Evolutionary conservation across 331 rosid species (phyloP).

Genomic region (Cydonia oblonga): DNA sequence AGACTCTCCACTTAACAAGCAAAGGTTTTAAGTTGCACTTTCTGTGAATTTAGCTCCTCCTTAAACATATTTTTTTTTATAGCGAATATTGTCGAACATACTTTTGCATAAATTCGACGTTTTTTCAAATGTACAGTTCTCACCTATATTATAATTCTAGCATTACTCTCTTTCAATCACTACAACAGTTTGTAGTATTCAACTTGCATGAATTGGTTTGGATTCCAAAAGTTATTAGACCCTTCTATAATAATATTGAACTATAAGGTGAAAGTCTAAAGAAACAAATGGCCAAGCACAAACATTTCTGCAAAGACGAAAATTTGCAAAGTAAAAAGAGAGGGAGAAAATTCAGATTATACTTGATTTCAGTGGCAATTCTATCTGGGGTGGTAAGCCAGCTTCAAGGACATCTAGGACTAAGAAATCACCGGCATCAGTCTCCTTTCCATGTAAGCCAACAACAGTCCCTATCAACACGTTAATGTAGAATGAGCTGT

Average conservation of each 20-base stretch:
- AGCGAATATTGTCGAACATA: background rate
- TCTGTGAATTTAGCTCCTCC: background rate
- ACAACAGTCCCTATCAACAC: conserved; percentile 51
- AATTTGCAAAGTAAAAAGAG: background rate
- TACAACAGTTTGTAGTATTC: background rate
- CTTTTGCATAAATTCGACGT: background rate
- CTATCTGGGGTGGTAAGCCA: conserved; percentile 86
- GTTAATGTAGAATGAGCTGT: conserved; percentile 7
- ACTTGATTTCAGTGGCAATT: conserved; percentile 57
- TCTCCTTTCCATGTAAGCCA: conserved; percentile 74
- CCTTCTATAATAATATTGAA: background rate
- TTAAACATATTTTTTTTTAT: background rate
- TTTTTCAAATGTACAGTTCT: background rate
- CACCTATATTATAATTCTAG: background rate
- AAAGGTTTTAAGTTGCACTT: background rate
- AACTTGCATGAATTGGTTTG: background rate
- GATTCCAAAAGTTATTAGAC: background rate
- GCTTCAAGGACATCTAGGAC: conserved; percentile 77
- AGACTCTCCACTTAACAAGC: background rate
- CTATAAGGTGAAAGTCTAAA: background rate
- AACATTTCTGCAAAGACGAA: background rate
- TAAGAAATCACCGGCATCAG: conserved; percentile 60
- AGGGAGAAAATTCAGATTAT: conserved; percentile 12
- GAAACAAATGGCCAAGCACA: background rate
- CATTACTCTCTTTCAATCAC: background rate